These are phyloP conservation scores for Cyclostephanos tholiformis DNA, from an alignment of 108 stramenopile species.

Conservation along the genomic window DNA sequence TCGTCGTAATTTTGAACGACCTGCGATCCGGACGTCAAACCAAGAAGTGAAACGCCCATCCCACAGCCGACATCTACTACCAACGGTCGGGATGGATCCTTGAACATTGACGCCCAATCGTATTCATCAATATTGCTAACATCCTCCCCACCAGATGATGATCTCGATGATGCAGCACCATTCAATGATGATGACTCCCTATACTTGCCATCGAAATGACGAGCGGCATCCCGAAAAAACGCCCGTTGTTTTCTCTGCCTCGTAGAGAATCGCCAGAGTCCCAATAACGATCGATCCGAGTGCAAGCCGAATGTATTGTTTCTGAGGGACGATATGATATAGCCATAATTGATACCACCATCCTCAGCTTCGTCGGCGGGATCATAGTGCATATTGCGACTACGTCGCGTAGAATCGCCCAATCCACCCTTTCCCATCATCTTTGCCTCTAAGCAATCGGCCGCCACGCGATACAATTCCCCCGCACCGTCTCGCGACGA, in stretches of 20 bases:
- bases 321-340: conserved; percentile 33
- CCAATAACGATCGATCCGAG: conserved; percentile 57
- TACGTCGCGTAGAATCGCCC: background rate
- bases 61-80: conserved; percentile 83
- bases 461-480: conserved; percentile 36
- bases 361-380: conserved; percentile 2
- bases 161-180: background rate
- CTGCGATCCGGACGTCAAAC: conserved; percentile 46
- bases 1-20: background rate
- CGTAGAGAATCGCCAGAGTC: conserved; percentile 74
- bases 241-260: conserved; percentile 64
- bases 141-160: background rate
- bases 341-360: conserved; percentile 18
- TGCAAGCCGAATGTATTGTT: conserved; percentile 50
- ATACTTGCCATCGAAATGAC: conserved; percentile 51
- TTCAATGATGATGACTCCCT: conserved; percentile 3
- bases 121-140: conserved; percentile 13
- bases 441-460: conserved; percentile 43
- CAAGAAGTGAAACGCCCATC: conserved; percentile 75
- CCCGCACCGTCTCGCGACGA: too few relatives aligned
- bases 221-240: conserved; percentile 50
- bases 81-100: conserved; percentile 60
- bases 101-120: conserved; percentile 52
- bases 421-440: background rate
- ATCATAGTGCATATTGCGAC: too few relatives aligned